These are phyloP conservation scores for Corylus heterophylla DNA, from an alignment of 306 rosid species.

Conservation along the genomic window DNA sequence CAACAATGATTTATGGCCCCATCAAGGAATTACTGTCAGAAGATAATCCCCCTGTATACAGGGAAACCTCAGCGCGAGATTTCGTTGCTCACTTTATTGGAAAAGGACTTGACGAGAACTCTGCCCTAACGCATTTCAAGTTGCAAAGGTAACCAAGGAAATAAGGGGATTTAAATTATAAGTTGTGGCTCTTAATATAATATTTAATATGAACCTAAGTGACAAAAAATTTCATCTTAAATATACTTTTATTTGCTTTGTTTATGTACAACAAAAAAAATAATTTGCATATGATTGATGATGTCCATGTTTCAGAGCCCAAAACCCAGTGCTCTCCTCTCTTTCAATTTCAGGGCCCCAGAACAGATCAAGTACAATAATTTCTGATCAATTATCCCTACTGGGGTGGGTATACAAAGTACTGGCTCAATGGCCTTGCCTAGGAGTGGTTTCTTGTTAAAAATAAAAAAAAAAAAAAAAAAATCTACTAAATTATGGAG, in stretches of 20 bases:
- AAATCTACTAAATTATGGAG: too few relatives aligned
- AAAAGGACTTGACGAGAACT: slow-evolving; percentile 48
- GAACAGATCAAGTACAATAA: too few relatives aligned
- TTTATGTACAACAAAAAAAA: background rate
- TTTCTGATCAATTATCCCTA: too few relatives aligned
- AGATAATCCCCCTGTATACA: slow-evolving; percentile 39
- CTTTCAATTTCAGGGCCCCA: too few relatives aligned
- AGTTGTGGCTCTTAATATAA: background rate
- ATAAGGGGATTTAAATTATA: background rate
- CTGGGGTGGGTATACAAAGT: too few relatives aligned
- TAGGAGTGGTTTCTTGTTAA: too few relatives aligned
- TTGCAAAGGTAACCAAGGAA: background rate
- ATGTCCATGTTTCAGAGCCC: background rate
- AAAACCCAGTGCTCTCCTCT: too few relatives aligned
- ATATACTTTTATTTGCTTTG: background rate
- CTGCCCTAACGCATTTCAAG: slow-evolving; percentile 37
- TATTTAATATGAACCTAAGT: background rate
- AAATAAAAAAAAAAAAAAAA: too few relatives aligned
- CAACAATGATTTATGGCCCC: slow-evolving; percentile 39
- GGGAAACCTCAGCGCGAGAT: slow-evolving; percentile 34
- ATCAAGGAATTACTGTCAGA: slow-evolving; percentile 46
- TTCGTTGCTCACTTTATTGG: slow-evolving; percentile 26
- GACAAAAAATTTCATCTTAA: background rate
- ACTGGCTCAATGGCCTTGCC: too few relatives aligned
- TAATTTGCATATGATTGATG: background rate